phyloP scores from a whole-genome alignment of 306 rosid species.

The Acacia confusa region DNA sequence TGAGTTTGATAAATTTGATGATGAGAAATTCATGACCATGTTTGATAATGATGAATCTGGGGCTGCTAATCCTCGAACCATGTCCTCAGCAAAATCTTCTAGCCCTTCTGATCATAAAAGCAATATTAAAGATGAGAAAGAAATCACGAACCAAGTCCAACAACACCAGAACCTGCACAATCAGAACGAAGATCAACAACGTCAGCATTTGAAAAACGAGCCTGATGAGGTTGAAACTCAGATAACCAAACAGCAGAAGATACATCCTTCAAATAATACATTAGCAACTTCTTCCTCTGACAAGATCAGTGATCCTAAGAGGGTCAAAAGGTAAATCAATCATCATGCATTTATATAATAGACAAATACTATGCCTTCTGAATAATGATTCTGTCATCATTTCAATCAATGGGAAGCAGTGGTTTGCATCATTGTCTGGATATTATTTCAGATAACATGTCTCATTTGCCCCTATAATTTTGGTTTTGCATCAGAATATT shows the following conservation, averaged over 20 bases:
- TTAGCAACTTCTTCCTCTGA: constrained; percentile 31
- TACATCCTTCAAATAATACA: constrained; percentile 31
- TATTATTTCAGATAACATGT: neutral
- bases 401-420: neutral
- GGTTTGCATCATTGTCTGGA: neutral
- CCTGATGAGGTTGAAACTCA: constrained; percentile 65
- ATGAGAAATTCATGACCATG: constrained; percentile 87
- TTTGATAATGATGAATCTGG: constrained; percentile 60
- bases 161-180: constrained; percentile 12
- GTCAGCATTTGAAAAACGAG: constrained; percentile 52
- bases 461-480: neutral
- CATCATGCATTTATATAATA: constrained; percentile 12
- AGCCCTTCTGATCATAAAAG: constrained; percentile 52
- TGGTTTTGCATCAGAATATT: constrained; percentile 58
- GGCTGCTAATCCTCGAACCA: constrained; percentile 30
- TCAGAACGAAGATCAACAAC: neutral
- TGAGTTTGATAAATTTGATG: constrained; percentile 77
- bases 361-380: neutral
- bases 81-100: constrained; percentile 75
- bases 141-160: constrained; percentile 1
- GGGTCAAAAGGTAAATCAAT: constrained; percentile 74
- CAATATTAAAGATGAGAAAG: constrained; percentile 68
- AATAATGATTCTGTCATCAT: neutral
- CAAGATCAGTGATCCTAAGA: constrained; percentile 75
- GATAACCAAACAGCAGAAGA: constrained; percentile 46